A percentile compares a stretch with the other conserved stretches of the same genome.
These are phyloP conservation scores for Kockiozyma suomiensis DNA, from an alignment of 805 yeast genomes.

Conservation along the genomic window DNA sequence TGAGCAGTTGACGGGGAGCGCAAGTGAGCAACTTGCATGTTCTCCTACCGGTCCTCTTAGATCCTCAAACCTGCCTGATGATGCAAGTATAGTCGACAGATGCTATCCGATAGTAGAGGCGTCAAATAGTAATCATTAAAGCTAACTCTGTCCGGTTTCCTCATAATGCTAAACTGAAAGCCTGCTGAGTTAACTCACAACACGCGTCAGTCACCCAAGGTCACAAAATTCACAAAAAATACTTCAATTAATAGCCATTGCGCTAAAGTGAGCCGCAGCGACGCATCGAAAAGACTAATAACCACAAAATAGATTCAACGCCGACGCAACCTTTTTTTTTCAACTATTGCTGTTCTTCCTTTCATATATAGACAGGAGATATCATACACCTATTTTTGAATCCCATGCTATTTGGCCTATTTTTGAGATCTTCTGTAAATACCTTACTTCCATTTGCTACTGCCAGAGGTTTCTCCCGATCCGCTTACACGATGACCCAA, in stretches of 20 bases:
- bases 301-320: not conserved
- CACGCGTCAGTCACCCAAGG: not conserved
- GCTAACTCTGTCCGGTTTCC: too few relatives aligned
- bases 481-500: conserved; percentile 15
- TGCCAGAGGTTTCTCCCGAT: not conserved
- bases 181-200: not conserved
- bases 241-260: not conserved
- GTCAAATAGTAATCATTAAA: too few relatives aligned
- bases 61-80: too few relatives aligned
- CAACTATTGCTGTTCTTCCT: not conserved
- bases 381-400: too few relatives aligned
- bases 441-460: not conserved
- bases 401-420: not conserved
- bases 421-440: not conserved
- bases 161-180: not conserved
- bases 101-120: too few relatives aligned
- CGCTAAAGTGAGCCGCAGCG: not conserved
- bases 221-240: not conserved
- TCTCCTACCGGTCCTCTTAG: not conserved
- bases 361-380: not conserved
- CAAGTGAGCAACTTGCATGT: not conserved
- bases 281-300: not conserved
- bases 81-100: too few relatives aligned
- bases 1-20: not conserved
- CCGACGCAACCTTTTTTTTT: not conserved